A percentile compares a stretch with the other conserved stretches of the same genome.
phyloP scores from a whole-genome alignment of 2,329 filamentous ascomycete genomes.

The Graphilbum fragrans region DNA sequence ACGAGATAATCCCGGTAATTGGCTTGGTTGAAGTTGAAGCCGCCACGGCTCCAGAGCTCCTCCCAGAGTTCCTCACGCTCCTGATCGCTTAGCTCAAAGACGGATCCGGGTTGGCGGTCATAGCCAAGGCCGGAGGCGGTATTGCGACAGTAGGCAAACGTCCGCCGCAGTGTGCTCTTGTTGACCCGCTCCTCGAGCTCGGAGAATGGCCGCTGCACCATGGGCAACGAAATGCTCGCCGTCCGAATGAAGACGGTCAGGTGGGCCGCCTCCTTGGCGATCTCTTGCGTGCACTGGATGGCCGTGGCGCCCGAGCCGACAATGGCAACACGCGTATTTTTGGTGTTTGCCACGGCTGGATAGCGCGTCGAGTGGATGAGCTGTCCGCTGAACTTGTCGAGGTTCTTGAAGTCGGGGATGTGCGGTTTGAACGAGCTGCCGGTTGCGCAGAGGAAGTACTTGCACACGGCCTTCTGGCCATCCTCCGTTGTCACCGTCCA shows the following conservation, averaged over 20 bases:
- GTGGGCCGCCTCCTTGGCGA: conserved; percentile 21
- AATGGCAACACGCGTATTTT: conserved; percentile 10
- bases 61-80: conserved; percentile 31
- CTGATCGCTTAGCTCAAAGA: conserved; percentile 24
- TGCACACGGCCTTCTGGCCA: conserved; percentile 23
- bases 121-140: conserved; percentile 40
- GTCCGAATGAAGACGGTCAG: conserved; percentile 42
- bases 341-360: neutral
- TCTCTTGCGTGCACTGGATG: conserved; percentile 11
- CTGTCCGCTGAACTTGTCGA: conserved; percentile 6
- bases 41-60: conserved; percentile 21
- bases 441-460: conserved; percentile 31
- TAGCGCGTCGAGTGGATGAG: conserved; percentile 9
- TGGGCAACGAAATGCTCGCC: conserved; percentile 45
- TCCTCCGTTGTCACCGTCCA: conserved; percentile 32
- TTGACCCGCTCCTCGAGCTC: conserved; percentile 30
- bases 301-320: conserved; percentile 11
- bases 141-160: conserved; percentile 30
- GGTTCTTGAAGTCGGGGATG: conserved; percentile 21
- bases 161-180: conserved; percentile 20
- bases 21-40: conserved; percentile 6
- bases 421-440: conserved; percentile 33
- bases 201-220: conserved; percentile 34
- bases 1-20: conserved; percentile 14
- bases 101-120: conserved; percentile 30